Conservation (phyloP, 2,329 filamentous ascomycete species). For the Fusarium sororula region DNA sequence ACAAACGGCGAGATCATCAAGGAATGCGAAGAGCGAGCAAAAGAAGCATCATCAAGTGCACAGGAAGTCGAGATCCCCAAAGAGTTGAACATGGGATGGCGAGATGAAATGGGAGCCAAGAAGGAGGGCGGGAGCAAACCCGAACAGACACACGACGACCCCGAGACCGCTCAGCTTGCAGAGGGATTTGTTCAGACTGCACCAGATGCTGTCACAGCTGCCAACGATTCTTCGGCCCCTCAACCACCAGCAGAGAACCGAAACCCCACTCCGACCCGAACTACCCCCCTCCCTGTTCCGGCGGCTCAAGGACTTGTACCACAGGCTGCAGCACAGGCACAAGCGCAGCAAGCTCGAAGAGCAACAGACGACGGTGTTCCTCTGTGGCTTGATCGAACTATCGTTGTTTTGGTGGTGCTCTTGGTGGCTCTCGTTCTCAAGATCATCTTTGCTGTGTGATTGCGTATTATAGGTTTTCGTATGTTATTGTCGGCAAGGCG, state of each 20-base stretch:
- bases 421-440: constrained; percentile 76
- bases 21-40: constrained; percentile 71
- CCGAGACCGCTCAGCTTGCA: constrained; percentile 60
- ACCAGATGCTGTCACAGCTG: constrained; percentile 3
- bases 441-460: constrained; percentile 52
- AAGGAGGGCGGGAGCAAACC: constrained; percentile 14
- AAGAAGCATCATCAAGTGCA: constrained; percentile 44
- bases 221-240: background rate
- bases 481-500: constrained; percentile 4
- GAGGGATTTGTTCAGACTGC: constrained; percentile 68
- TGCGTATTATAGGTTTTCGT: background rate
- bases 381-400: constrained; percentile 83
- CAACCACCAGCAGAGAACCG: constrained; percentile 4
- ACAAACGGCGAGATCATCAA: constrained; percentile 78
- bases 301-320: constrained; percentile 8
- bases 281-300: constrained; percentile 11
- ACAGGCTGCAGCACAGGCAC: constrained; percentile 14
- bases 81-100: constrained; percentile 73
- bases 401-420: constrained; percentile 75
- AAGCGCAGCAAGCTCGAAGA: constrained; percentile 32
- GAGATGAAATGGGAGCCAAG: constrained; percentile 70
- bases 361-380: constrained; percentile 62
- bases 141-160: constrained; percentile 44
- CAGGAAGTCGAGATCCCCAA: constrained; percentile 60
- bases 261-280: constrained; percentile 28